Evolutionary conservation across 257 asterid genomes (phyloP), one percentile per base, ranked within the genome.

Genomic region (Agastache rugosa): DNA sequence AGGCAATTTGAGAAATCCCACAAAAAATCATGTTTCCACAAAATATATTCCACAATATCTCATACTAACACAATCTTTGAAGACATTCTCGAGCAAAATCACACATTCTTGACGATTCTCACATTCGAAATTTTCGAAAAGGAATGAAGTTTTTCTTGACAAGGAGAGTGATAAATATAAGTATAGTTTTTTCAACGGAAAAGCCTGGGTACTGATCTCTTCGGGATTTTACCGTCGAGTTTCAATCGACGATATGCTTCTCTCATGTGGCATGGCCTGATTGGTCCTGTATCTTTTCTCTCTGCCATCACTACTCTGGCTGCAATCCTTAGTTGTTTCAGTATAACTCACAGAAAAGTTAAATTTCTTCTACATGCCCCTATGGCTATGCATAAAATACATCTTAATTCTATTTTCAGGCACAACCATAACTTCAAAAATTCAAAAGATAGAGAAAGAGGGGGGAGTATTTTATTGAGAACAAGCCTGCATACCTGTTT

Each of bases 261-360:
- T 77, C 99, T 86, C 70, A 94, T 81, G 83, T 90, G 99, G 84
- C 97, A 90, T 25, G 99, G 99, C 85, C 99, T 87, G 70, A 94
- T 90, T 65, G 99, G 97, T 67, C 99, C 97, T 2, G 87, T 64
- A 67, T 94, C 97, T 58, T 60, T 79, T 71, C 99, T 85, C 85
- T 92, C 97, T 1, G 87, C 66, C 99, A 94, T 94, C 65, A 94
- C 96, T 22, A 85, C 69, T 81, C 91, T 83, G 17, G 96, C 97
- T 87, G 96, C 92, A 88, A 65, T 23, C n/a, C 47, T 17, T 20
- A 45, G 25, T 10, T 29, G 48, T 66, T 39, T 77, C 80, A 77
- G 78, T 56, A 39, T 31, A 67, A 64, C 63, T 44, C 58, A 8
- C 25, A 16, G 19, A 12, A 44, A 42, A 44, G 6, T 3, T 44